Percentiles rank a stretch among this genome's conserved stretches.
These are phyloP conservation scores for Fusarium graminum DNA, from an alignment of 2,329 filamentous ascomycete genomes.

Conservation along the genomic window DNA sequence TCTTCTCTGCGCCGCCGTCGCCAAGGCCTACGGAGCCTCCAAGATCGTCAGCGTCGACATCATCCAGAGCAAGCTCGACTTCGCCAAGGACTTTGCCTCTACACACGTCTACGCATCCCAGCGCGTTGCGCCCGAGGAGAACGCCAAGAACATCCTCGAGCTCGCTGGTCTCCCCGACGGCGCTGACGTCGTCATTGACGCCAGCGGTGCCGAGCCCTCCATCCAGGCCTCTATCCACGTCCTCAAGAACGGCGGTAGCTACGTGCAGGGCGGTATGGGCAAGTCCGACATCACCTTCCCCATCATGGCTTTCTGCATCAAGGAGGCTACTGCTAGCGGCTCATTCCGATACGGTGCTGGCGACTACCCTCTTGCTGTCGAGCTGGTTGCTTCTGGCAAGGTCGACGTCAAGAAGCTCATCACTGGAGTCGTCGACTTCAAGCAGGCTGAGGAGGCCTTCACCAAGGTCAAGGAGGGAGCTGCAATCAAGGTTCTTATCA, in stretches of 20 bases:
- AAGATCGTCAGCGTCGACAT: slow-evolving; percentile 92
- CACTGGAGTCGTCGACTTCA: slow-evolving; percentile 81
- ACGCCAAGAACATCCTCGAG: slow-evolving; percentile 76
- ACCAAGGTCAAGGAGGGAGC: slow-evolving; percentile 87
- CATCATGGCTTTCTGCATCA: slow-evolving; percentile 88
- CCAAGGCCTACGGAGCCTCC: slow-evolving; percentile 84
- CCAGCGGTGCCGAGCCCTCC: slow-evolving; percentile 81
- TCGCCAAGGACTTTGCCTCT: slow-evolving; percentile 79
- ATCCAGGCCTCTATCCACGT: slow-evolving; percentile 81
- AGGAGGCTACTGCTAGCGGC: slow-evolving; percentile 88
- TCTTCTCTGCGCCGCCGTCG: slow-evolving; percentile 87
- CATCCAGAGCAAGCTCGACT: slow-evolving; percentile 80
- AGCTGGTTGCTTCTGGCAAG: slow-evolving; percentile 78
- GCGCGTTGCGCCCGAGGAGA: slow-evolving; percentile 75
- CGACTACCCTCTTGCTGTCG: slow-evolving; percentile 87
- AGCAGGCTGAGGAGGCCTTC: slow-evolving; percentile 87
- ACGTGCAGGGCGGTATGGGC: slow-evolving; percentile 92
- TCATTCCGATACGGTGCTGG: slow-evolving; percentile 91
- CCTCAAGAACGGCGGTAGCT: slow-evolving; percentile 78
- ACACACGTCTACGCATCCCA: slow-evolving; percentile 77
- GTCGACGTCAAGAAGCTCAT: slow-evolving; percentile 88
- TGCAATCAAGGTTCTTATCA: slow-evolving; percentile 78
- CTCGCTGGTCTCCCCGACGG: slow-evolving; percentile 74
- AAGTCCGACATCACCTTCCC: slow-evolving; percentile 89
- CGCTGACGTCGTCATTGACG: slow-evolving; percentile 84